Evolutionary conservation across 306 rosid species (phyloP), one percentile per base, ranked within the genome.

Genomic region (Vicia villosa): DNA sequence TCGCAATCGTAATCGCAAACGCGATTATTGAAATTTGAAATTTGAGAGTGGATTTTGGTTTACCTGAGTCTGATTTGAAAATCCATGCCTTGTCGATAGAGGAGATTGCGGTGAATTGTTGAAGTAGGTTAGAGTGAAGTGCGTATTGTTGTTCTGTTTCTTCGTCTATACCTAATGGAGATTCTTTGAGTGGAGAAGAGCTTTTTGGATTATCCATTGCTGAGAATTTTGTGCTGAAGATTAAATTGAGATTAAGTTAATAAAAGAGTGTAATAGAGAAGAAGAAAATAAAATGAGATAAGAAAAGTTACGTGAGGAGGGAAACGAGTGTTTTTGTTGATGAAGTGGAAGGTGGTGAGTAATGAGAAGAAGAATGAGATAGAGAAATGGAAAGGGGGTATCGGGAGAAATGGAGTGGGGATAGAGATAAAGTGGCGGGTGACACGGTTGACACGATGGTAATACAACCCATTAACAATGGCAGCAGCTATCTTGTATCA

Each of bases 31-130:
- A 37, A 38, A 41, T 3, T 14, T 56, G 62, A 13, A 22, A 52
- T 5, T 10, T 20, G 10, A 7, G n/a, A 17, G 16, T 62, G 11
- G 34, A 63, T 1, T 17, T 36, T 0, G 11, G 5, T 14, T 66
- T 66, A 92, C 92, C 88, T 22, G 42, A 47, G 15, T 74, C 75
- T 56, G 96, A 73, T 24, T 90, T 85, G 66, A 92, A 84, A 68
- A 83, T 49, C 97, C 97, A 90, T 15, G 97, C 95, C 46, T 84
- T 88, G 76, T 94, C 95, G 77, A 90, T 79, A 80, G 67, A 68
- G 64, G 92, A 74, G 66, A 94, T 87, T 24, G 71, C 41, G 41
- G 64, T 20, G 87, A 94, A 88, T 51, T 88, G 84, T 50, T 80
- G 84, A 66, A 94, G 98, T 56, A 90, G 74, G 49, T 73, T 79